Evolutionary conservation across 208 protist genomes (phyloP), one percentile per base, ranked within the genome.

Genomic region (Crithidia bombi): DNA sequence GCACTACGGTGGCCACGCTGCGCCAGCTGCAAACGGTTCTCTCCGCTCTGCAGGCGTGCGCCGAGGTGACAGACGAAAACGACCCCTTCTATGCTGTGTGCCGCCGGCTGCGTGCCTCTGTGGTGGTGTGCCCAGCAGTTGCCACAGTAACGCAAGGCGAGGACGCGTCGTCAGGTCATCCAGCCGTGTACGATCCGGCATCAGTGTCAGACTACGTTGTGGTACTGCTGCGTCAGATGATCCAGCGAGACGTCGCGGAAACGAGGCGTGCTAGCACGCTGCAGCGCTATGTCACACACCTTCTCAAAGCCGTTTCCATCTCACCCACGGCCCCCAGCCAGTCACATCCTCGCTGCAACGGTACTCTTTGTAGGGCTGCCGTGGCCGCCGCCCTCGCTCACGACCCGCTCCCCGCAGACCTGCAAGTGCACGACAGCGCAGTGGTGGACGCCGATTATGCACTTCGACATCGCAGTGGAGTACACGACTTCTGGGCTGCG

Each of bases 1-100:
- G 50, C 49, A 21, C 39, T 25, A 73, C 74, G 6, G 5, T 43
- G 2, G 25, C 46, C 9, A 61, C 58, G 28, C 57, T 76, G 55
- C 71, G 50, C 19, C 71, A 70, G 38, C 36, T 76, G 54, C 63
- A 39, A 28, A 76, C 71, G 32, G 63, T 66, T 9, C n/a, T 76
- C n/a, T 3, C 39, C 2, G 63, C 71, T 2, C 47, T 76, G 55
- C 33, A 64, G 41, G 21, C 32, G 38, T 76, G 71, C 30, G 71
- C 14, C 7, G 36, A 21, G 14, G 46, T 62, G 30, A 11, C 0
- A 43, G 28, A 32, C 23, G 33, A 6, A 17, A 5, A 30, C 0
- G 33, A 2, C 15, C 19, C 35, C n/a, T 9, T 44, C 15, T 10
- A 47, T 25, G 71, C 59, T 3, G 63, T 70, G 33, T 76, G 71